Conservation (phyloP, 768 basidiomycete species). For the Mrakia frigida region DNA sequence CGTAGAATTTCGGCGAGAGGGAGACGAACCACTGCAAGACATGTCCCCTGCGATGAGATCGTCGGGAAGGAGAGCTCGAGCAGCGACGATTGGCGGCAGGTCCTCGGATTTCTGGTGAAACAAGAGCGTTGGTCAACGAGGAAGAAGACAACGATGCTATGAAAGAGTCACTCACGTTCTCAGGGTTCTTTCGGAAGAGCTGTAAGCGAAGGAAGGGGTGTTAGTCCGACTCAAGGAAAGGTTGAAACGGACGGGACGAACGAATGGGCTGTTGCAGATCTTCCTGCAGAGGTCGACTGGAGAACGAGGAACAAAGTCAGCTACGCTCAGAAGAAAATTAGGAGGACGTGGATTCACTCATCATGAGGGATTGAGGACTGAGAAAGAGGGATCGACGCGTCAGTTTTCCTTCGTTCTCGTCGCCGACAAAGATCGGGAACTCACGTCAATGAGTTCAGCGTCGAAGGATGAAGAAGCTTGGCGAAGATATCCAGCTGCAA, state of each 20-base stretch:
- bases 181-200: constrained; percentile 1
- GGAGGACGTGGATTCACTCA: constrained; percentile 29
- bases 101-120: background rate
- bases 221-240: constrained; percentile 6
- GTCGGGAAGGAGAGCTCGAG: constrained; percentile 29
- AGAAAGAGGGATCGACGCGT: background rate
- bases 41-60: constrained; percentile 51
- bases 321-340: constrained; percentile 20
- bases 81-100: background rate
- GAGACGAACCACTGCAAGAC: constrained; percentile 64
- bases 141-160: background rate
- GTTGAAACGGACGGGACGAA: constrained; percentile 48
- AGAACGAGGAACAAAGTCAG: background rate
- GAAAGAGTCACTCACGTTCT: background rate
- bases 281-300: constrained; percentile 69
- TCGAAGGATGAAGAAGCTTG: constrained; percentile 66
- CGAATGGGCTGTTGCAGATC: constrained; percentile 84
- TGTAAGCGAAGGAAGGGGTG: constrained; percentile 31
- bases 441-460: constrained; percentile 62
- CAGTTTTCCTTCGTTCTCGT: background rate
- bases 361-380: constrained; percentile 49
- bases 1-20: too few species aligned
- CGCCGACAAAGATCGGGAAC: constrained; percentile 49
- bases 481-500: constrained; percentile 75
- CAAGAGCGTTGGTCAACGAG: background rate